A percentile compares a stretch with the other conserved stretches of the same genome.
Conservation (phyloP, 2,329 filamentous ascomycete species). For the Blastomyces silverae region DNA sequence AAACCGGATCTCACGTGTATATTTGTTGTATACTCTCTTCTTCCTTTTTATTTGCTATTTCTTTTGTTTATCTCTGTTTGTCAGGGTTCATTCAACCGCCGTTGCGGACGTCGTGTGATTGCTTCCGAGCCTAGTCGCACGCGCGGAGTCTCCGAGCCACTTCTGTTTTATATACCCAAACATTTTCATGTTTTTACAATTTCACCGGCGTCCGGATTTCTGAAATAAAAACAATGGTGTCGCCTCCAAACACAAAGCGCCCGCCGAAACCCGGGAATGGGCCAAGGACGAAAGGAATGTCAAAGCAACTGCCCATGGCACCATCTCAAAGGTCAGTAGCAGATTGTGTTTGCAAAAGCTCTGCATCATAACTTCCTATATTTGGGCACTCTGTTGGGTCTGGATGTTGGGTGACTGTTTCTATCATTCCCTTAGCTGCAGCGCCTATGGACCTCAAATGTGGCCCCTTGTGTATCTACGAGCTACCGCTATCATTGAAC, state of each 20-base stretch:
- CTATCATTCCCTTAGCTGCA: background rate
- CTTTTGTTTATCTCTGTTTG: background rate
- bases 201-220: no score
- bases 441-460: background rate
- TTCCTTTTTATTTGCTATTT: background rate
- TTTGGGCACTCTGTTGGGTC: background rate
- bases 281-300: background rate
- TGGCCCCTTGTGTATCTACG: background rate
- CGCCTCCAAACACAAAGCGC: background rate
- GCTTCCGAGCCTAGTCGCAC: background rate
- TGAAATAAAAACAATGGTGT: background rate
- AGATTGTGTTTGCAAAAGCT: conserved; percentile 5
- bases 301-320: conserved; percentile 18
- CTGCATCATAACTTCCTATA: background rate
- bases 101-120: background rate
- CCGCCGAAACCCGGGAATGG: background rate
- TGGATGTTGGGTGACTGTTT: background rate
- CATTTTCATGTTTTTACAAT: background rate
- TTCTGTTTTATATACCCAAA: background rate
- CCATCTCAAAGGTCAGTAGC: conserved; percentile 19
- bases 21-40: background rate
- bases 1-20: background rate
- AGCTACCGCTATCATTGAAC: background rate
- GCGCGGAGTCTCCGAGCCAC: background rate
- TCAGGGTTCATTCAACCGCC: background rate